Evolutionary conservation across 331 rosid species (phyloP).

Genomic region (Stylosanthes scabra): DNA sequence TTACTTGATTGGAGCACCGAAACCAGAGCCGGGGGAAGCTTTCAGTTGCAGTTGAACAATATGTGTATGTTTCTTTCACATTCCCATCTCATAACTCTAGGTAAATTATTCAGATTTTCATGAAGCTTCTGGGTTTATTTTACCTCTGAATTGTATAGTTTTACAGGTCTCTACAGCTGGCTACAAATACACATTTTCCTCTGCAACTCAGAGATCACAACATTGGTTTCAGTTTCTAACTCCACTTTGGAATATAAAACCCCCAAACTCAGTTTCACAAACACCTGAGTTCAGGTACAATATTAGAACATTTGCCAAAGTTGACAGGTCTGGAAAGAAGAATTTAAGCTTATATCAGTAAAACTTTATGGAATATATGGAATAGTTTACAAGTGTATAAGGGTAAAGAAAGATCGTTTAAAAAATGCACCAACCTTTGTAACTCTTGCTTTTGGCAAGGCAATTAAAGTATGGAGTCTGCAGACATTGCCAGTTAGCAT

Average conservation of each 20-base stretch:
- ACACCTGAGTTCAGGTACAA: conserved; percentile 7
- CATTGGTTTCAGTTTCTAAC: conserved; percentile 19
- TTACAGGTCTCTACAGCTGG: neutral
- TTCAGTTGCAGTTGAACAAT: too few species aligned
- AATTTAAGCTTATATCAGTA: conserved; percentile 21
- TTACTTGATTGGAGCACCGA: too few species aligned
- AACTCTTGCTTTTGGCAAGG: conserved; percentile 11
- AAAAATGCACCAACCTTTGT: conserved; percentile 17
- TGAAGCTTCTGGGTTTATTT: neutral
- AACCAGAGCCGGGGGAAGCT: too few species aligned
- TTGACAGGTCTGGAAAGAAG: neutral
- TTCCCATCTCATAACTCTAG: neutral
- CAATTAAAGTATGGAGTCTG: conserved; percentile 2
- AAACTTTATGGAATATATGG: conserved; percentile 21
- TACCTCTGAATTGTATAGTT: neutral
- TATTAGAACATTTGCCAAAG: conserved; percentile 21
- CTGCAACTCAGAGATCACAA: conserved; percentile 14
- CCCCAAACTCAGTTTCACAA: neutral
- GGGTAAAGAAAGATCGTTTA: neutral
- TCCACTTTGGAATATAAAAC: conserved; percentile 8
- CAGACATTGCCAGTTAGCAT: conserved; percentile 18
- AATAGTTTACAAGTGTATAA: conserved; percentile 4
- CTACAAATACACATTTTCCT: conserved; percentile 5
- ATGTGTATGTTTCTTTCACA: too few species aligned
- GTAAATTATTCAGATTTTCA: neutral